Percentiles rank a stretch among this genome's conserved stretches.
Evolutionary conservation across 2,329 filamentous ascomycete species (phyloP).

Genomic region (Pyrenophora seminiperda): DNA sequence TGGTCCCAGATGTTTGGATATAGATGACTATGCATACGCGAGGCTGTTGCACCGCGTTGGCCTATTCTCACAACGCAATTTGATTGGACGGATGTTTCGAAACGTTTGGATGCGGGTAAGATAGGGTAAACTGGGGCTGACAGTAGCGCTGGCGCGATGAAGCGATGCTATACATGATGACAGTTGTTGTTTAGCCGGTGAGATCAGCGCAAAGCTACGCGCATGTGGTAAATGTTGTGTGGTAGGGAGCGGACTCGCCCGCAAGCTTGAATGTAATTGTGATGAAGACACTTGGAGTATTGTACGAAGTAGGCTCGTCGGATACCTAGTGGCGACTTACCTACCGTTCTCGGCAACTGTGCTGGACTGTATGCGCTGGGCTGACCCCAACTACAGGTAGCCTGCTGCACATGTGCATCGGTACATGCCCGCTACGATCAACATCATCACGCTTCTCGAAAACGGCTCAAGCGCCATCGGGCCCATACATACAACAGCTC

Average conservation of each 20-base stretch:
- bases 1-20: not conserved
- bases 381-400: slow-evolving; percentile 10
- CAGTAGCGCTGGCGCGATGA: not conserved
- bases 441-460: slow-evolving; percentile 12
- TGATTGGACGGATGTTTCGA: slow-evolving; percentile 39
- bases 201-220: not conserved
- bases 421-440: slow-evolving; percentile 4
- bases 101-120: slow-evolving; percentile 29
- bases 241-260: not conserved
- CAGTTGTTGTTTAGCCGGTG: not conserved
- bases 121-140: slow-evolving; percentile 10
- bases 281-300: not conserved
- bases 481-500: slow-evolving; percentile 18
- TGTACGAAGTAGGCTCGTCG: no score
- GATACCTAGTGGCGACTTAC: slow-evolving; percentile 7
- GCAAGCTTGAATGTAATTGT: not conserved
- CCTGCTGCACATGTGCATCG: slow-evolving; percentile 9
- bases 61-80: slow-evolving; percentile 3
- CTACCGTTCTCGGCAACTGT: slow-evolving; percentile 5
- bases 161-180: not conserved
- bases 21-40: slow-evolving; percentile 27
- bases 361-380: slow-evolving; percentile 10
- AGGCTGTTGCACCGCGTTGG: slow-evolving; percentile 12
- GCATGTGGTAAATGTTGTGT: not conserved
- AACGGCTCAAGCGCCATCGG: slow-evolving; percentile 12